Percentiles rank a stretch among this genome's conserved stretches.
These are phyloP conservation scores for Tubosaeta sp. DNA, from an alignment of 768 basidiomycete species.

Conservation along the genomic window DNA sequence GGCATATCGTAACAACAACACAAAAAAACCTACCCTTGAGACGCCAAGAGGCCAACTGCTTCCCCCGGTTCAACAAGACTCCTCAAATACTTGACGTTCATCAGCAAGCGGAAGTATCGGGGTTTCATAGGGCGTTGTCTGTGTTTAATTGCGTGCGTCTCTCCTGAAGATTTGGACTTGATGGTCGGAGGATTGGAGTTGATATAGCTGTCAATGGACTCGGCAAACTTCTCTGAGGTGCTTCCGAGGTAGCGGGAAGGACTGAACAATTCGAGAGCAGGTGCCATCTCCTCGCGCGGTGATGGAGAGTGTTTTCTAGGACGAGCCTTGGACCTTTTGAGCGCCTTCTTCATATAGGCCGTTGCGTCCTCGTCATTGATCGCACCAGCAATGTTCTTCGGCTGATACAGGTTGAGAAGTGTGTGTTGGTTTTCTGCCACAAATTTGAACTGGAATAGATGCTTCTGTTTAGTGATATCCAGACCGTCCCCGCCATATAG, in stretches of 20 bases:
- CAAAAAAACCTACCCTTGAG: slow-evolving; percentile 73
- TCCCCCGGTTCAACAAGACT: slow-evolving; percentile 96
- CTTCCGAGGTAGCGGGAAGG: slow-evolving; percentile 81
- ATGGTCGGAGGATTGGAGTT: slow-evolving; percentile 64
- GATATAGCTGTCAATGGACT: slow-evolving; percentile 73
- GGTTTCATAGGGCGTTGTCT: slow-evolving; percentile 44
- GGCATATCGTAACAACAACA: not conserved
- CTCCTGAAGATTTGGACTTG: slow-evolving; percentile 38
- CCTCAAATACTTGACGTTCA: slow-evolving; percentile 90
- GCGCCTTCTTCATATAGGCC: slow-evolving; percentile 82
- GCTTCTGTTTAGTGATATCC: slow-evolving; percentile 96
- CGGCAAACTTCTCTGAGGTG: slow-evolving; percentile 89
- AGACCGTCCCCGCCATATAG: slow-evolving; percentile 94
- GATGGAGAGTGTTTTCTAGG: slow-evolving; percentile 38
- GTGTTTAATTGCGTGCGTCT: slow-evolving; percentile 37
- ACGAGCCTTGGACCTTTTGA: slow-evolving; percentile 64
- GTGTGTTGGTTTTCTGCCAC: slow-evolving; percentile 82
- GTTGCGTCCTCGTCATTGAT: slow-evolving; percentile 66
- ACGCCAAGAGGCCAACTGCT: slow-evolving; percentile 95
- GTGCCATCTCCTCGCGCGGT: slow-evolving; percentile 60
- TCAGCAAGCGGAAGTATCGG: slow-evolving; percentile 71
- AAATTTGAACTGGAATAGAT: slow-evolving; percentile 91
- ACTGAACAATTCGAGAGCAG: slow-evolving; percentile 68
- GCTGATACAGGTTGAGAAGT: slow-evolving; percentile 67
- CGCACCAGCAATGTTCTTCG: slow-evolving; percentile 49